phyloP scores from a whole-genome alignment of 2,329 filamentous ascomycete species.

The Claviceps maximensis region DNA sequence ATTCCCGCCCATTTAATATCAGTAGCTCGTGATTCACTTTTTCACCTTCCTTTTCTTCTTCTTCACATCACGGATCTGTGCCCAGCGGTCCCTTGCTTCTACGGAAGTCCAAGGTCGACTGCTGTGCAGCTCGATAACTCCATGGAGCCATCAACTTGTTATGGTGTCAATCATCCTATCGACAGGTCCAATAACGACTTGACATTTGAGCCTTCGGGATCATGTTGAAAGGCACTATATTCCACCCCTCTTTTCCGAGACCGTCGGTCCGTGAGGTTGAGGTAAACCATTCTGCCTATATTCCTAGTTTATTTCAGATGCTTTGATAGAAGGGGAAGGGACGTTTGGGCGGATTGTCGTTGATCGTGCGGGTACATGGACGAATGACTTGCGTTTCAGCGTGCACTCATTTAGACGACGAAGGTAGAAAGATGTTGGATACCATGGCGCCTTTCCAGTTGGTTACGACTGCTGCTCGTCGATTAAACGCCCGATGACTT shows the following conservation, averaged over 20 bases:
- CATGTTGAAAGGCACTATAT: conserved; percentile 54
- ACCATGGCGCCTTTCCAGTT: too few relatives aligned
- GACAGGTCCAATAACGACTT: conserved; percentile 84
- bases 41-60: conserved; percentile 22
- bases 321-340: background rate
- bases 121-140: conserved; percentile 71
- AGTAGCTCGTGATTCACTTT: conserved; percentile 9
- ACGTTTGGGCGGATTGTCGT: too few relatives aligned
- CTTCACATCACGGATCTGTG: conserved; percentile 64
- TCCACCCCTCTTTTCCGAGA: conserved; percentile 80
- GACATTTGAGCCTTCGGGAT: conserved; percentile 38
- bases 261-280: conserved; percentile 82
- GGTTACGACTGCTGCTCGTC: too few relatives aligned
- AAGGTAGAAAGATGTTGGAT: too few relatives aligned
- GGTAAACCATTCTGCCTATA: conserved; percentile 60
- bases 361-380: too few relatives aligned
- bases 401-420: too few relatives aligned
- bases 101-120: conserved; percentile 52
- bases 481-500: too few relatives aligned
- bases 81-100: conserved; percentile 57
- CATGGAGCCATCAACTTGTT: conserved; percentile 61
- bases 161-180: conserved; percentile 85
- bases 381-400: too few relatives aligned
- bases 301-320: conserved; percentile 4
- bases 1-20: conserved; percentile 9